Base-by-base conservation (phyloP, 208 protist species). In the Leptomonas pyrrhocoris region DNA sequence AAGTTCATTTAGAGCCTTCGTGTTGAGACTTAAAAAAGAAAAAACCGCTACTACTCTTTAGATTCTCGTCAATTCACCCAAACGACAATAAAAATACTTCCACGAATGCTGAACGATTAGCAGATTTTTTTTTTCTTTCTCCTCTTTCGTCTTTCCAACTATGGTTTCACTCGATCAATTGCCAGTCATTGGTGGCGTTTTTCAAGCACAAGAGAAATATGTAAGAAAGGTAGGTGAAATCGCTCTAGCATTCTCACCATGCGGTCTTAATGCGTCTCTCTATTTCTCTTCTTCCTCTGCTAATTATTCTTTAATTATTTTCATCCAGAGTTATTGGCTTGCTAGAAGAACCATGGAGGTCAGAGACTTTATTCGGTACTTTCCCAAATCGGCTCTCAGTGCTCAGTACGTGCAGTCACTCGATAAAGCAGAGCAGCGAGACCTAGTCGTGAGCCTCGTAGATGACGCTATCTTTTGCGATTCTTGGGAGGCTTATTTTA, bases 401-500 rank as follows among this genome's bases (percentile, higher is more conserved):
- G 74, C 87, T 28, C 67, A 67, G 30, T 80, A 77, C 38, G 69
- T 93, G 19, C 68, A 64, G 45, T n/a, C 71, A 43, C 76, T 96
- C 25, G 77, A 81, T 4, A 68, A 61, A n/a, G 74, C 78, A 2
- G 73, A 89, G 68, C 84, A 91, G 56, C 58, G 78, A 12, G 68
- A 84, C 46, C 68, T 77, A 11, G 56, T 92, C 59, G 54, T 66
- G 9, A 78, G 59, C 40, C 81, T 96, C 40, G 87, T 96, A 21
- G 80, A 87, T 13, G 72, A 83, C 58, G 82, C 91, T 2, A 85
- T 86, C 3, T 94, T 84, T 72, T 86, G 77, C 51, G 91, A 96
- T 54, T 82, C 91, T 8, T 96, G 91, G 88, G 79, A 90, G 34
- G 72, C 73, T 0, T 96, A 94, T 66, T 93, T 96, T 72, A 71